phyloP scores from a whole-genome alignment of 2,329 filamentous ascomycete genomes.

The Coniochaeta prunicola region DNA sequence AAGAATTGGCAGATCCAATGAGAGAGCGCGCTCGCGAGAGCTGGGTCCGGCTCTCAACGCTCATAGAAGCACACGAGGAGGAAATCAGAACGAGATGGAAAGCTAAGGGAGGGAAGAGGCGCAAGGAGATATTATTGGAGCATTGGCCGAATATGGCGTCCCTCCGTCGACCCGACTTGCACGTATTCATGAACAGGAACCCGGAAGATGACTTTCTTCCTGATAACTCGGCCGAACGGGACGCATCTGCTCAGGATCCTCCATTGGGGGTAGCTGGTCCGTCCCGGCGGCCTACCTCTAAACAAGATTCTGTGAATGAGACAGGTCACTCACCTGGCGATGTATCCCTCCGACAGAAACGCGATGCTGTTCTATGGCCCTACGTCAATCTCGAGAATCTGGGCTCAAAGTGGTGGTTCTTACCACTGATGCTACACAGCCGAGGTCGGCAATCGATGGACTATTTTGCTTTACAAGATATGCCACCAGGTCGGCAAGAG shows the following conservation, averaged over 20 bases:
- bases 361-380: neutral
- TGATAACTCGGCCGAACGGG: neutral
- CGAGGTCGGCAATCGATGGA: neutral
- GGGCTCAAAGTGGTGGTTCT: neutral
- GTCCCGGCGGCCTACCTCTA: neutral
- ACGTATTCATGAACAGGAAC: neutral
- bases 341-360: neutral
- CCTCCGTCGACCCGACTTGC: neutral
- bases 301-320: neutral
- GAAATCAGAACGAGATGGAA: neutral
- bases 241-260: neutral
- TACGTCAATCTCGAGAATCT: neutral
- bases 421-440: neutral
- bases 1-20: neutral
- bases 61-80: neutral
- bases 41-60: neutral
- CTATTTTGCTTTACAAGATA: neutral
- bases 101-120: neutral
- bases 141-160: neutral
- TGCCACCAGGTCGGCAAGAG: neutral
- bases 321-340: neutral
- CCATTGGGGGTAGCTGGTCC: neutral
- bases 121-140: neutral
- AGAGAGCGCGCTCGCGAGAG: neutral
- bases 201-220: neutral